Conservation (phyloP, 176 grass and related monocot species). For the Oryza officinalis region DNA sequence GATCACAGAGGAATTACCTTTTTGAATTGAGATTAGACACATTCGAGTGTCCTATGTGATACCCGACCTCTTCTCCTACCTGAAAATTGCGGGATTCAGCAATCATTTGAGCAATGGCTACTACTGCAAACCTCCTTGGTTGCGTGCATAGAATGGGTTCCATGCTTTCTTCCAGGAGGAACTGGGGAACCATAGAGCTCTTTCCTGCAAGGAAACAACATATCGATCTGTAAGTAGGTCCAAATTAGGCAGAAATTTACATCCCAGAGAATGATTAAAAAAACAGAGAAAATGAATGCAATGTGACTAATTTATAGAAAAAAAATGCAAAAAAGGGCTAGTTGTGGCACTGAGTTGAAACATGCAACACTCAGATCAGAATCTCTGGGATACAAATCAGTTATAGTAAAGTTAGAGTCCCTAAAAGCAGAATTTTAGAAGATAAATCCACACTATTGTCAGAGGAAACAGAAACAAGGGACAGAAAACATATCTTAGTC, state of each 20-base stretch:
- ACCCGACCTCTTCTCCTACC: slow-evolving; percentile 79
- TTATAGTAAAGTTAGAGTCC: not conserved
- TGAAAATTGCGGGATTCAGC: slow-evolving; percentile 75
- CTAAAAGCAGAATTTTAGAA: not conserved
- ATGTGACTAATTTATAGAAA: not conserved
- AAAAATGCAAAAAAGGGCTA: not conserved
- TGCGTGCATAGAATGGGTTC: slow-evolving; percentile 91
- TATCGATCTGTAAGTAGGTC: slow-evolving; percentile 13
- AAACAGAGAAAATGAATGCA: slow-evolving; percentile 14
- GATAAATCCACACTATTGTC: not conserved
- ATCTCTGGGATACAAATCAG: no score
- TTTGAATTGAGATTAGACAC: slow-evolving; percentile 63
- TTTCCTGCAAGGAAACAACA: slow-evolving; percentile 52
- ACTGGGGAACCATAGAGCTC: slow-evolving; percentile 83
- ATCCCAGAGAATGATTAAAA: not conserved
- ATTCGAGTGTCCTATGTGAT: slow-evolving; percentile 93
- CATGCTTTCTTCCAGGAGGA: slow-evolving; percentile 78
- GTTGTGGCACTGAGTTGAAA: not conserved
- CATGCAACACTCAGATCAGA: not conserved
- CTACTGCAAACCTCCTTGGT: slow-evolving; percentile 91
- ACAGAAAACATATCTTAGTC: not conserved
- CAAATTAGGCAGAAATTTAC: not conserved
- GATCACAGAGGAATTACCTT: slow-evolving; percentile 46
- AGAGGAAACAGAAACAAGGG: not conserved
- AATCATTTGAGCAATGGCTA: slow-evolving; percentile 77